Evolutionary conservation across 2,329 filamentous ascomycete genomes (phyloP), one percentile per base, ranked within the genome.

Genomic region (Nakataea oryzae): DNA sequence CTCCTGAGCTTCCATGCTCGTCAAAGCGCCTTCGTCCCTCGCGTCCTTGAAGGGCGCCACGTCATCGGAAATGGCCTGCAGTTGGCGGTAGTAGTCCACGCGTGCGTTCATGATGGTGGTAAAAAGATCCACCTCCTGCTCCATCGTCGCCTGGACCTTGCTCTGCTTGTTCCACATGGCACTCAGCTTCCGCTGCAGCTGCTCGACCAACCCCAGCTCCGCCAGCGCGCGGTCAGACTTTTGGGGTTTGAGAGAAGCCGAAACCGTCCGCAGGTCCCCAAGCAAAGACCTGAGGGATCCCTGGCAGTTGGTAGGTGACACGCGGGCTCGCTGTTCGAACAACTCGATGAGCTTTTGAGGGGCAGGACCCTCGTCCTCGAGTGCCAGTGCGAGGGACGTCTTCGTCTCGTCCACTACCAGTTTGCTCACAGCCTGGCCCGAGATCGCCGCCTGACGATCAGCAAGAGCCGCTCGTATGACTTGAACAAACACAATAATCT

Each of bases 21-120:
- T 78, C 26, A 84, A 75, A 8, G 67, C 69, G 13, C 76, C 72
- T 56, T 89, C 81, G 13, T 87, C 76, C 2, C 77, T 78, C 14
- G 83, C 69, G 13, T 88, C 86, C 62, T 91, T 87, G 62, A 89
- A 90, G 1, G 89, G 87, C 6, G 84, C 82, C 0, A 97, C 91
- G 24, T 86, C 90, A 70, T 97, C 93, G 0, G 93, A 97, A n/a
- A 97, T 86, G 29, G 85, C 83, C 70, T 97, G 95, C 13, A 97
- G 80, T 69, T 97, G 92, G 6, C 88, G 86, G 71, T 97, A 97
- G 71, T 92, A 97, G 63, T 95, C 91, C 0, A 97, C 76, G 17
- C 95, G 87, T 50, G 86, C 81, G 69, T 97, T 97, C 85, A 96
- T 93, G 0, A 88, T 85, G 21, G 81, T 79, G 30, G 86, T 88